These are phyloP conservation scores for Grosmannia huntii DNA, from an alignment of 2,329 filamentous ascomycete genomes.

Conservation along the genomic window DNA sequence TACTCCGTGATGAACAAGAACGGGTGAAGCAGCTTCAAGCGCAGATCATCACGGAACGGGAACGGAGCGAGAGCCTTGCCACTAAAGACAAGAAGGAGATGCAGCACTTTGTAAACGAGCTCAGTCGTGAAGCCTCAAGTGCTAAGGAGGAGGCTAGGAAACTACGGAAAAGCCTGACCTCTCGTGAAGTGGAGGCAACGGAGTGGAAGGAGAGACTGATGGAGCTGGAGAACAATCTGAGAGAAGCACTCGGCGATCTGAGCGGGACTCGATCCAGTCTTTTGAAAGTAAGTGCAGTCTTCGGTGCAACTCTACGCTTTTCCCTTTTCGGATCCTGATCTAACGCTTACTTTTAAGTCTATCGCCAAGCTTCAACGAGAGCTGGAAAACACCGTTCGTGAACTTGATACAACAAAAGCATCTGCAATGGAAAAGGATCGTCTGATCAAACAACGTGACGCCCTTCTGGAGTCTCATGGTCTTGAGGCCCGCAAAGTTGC, in stretches of 20 bases:
- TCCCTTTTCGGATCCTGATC: background rate
- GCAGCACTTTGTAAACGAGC: slow-evolving; percentile 82
- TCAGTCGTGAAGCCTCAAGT: slow-evolving; percentile 69
- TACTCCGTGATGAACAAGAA: slow-evolving; percentile 74
- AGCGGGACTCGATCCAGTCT: slow-evolving; percentile 76
- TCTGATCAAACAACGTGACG: slow-evolving; percentile 78
- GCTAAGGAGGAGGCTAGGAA: slow-evolving; percentile 78
- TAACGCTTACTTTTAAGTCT: slow-evolving; percentile 32
- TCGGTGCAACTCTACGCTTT: background rate
- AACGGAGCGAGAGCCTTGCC: slow-evolving; percentile 76
- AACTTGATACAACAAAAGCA: slow-evolving; percentile 66
- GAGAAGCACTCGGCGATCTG: slow-evolving; percentile 76
- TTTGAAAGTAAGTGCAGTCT: slow-evolving; percentile 47
- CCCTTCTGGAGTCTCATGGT: slow-evolving; percentile 74
- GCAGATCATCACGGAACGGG: slow-evolving; percentile 65
- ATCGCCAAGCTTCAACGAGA: slow-evolving; percentile 81
- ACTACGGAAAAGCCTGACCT: slow-evolving; percentile 70
- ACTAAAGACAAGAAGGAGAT: slow-evolving; percentile 89
- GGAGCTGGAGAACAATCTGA: slow-evolving; percentile 79
- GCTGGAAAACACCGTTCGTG: slow-evolving; percentile 69
- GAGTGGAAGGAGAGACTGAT: slow-evolving; percentile 85
- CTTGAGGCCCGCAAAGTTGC: slow-evolving; percentile 75
- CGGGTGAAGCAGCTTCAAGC: slow-evolving; percentile 58
- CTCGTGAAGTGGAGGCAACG: slow-evolving; percentile 74
- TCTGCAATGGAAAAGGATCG: slow-evolving; percentile 82